phyloP scores from a whole-genome alignment of 2,329 filamentous ascomycete genomes.

The Rugonectria rugulosa region DNA sequence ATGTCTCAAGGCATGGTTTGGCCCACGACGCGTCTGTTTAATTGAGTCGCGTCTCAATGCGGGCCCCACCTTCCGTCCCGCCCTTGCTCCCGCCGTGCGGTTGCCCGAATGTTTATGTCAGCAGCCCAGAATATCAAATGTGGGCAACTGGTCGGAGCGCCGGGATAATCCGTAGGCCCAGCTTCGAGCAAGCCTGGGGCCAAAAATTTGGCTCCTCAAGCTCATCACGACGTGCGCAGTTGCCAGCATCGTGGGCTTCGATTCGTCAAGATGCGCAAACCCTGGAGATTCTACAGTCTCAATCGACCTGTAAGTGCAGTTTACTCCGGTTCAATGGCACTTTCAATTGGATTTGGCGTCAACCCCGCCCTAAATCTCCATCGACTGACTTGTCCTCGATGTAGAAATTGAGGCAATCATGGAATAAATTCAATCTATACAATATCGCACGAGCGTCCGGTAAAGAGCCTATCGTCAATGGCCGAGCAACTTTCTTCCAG shows the following conservation, averaged over 20 bases:
- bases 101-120: slow-evolving; percentile 30
- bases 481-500: slow-evolving; percentile 83
- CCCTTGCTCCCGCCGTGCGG: background rate
- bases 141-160: slow-evolving; percentile 25
- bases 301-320: slow-evolving; percentile 65
- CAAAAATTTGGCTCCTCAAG: slow-evolving; percentile 43
- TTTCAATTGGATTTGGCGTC: background rate
- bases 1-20: slow-evolving; percentile 6
- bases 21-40: slow-evolving; percentile 39
- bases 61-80: slow-evolving; percentile 26
- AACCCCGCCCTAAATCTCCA: slow-evolving; percentile 15
- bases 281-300: slow-evolving; percentile 70
- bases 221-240: slow-evolving; percentile 36
- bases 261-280: slow-evolving; percentile 59
- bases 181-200: slow-evolving; percentile 30
- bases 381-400: slow-evolving; percentile 26
- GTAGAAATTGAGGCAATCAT: slow-evolving; percentile 93
- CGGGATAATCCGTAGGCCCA: slow-evolving; percentile 41
- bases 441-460: slow-evolving; percentile 67
- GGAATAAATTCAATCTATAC: slow-evolving; percentile 98
- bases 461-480: slow-evolving; percentile 40
- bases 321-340: slow-evolving; percentile 1
- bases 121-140: slow-evolving; percentile 17
- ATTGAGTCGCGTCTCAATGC: slow-evolving; percentile 39
- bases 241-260: slow-evolving; percentile 38